Percentiles rank a stretch among this genome's conserved stretches.
phyloP scores from a whole-genome alignment of 371 early-diverging fungal genomes.

The Rhizomucor miehei region DNA sequence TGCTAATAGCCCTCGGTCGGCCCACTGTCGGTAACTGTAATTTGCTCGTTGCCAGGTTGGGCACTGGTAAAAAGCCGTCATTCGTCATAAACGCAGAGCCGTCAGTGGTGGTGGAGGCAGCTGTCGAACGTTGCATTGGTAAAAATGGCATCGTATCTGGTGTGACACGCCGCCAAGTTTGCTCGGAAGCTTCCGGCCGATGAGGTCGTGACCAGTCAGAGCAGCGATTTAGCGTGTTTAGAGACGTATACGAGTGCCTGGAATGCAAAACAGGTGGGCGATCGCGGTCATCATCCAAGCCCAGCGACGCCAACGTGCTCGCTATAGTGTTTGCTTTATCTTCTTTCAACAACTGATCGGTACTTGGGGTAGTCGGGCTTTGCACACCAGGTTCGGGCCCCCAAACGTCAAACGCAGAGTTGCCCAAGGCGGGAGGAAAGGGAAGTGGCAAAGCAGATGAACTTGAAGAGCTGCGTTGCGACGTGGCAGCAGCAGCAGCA shows the following conservation, averaged over 20 bases:
- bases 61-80: conserved; percentile 15
- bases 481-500: conserved; percentile 30
- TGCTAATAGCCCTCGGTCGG: conserved; percentile 24
- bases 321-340: conserved; percentile 54
- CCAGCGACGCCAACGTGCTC: conserved; percentile 68
- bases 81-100: conserved; percentile 12
- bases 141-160: too few species aligned
- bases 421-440: conserved; percentile 8
- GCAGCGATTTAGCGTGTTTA: conserved; percentile 12
- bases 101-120: conserved; percentile 8
- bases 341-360: conserved; percentile 37
- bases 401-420: conserved; percentile 10
- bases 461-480: too few species aligned
- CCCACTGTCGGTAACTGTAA: conserved; percentile 17
- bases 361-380: conserved; percentile 34
- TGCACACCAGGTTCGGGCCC: conserved; percentile 21
- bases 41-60: conserved; percentile 16
- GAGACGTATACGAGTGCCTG: conserved; percentile 29
- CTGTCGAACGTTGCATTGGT: neutral
- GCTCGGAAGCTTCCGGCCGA: conserved; percentile 14
- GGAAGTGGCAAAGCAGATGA: neutral
- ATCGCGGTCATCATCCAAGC: conserved; percentile 56
- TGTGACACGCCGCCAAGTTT: too few species aligned
- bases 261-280: conserved; percentile 14
- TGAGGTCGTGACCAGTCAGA: conserved; percentile 7